phyloP scores from a whole-genome alignment of 2,329 filamentous ascomycete genomes.

The Ophiostoma perfectum region DNA sequence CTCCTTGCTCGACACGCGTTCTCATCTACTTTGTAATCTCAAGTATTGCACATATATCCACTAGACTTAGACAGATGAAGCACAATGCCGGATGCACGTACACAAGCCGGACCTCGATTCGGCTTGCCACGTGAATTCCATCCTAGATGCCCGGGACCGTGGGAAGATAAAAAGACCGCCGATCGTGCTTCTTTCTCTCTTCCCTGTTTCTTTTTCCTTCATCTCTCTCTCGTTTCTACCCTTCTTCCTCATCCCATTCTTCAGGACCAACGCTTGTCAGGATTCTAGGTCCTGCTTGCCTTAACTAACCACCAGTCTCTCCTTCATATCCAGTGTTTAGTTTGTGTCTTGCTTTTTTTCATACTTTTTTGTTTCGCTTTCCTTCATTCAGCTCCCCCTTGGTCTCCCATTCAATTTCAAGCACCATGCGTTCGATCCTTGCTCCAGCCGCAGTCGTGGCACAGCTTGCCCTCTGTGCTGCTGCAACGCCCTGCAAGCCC shows the following conservation, averaged over 20 bases:
- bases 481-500: neutral
- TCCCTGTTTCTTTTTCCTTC: neutral
- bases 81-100: neutral
- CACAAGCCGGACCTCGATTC: neutral
- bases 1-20: neutral
- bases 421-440: neutral
- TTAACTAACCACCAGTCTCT: neutral
- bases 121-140: neutral
- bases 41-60: neutral
- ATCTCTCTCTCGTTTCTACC: neutral
- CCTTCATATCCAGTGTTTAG: slow-evolving; percentile 6
- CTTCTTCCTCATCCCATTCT: neutral
- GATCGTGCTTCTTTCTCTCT: neutral
- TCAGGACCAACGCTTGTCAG: neutral
- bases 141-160: neutral
- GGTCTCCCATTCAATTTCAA: neutral
- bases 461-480: neutral
- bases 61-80: neutral
- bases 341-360: neutral
- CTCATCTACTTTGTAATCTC: neutral
- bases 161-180: neutral
- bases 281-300: neutral
- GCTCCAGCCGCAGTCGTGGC: neutral
- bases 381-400: neutral
- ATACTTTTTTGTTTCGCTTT: neutral